Percentiles rank a stretch among this genome's conserved stretches.
Evolutionary conservation across 257 asterid genomes (phyloP).

Genomic region (Plantago elongata): DNA sequence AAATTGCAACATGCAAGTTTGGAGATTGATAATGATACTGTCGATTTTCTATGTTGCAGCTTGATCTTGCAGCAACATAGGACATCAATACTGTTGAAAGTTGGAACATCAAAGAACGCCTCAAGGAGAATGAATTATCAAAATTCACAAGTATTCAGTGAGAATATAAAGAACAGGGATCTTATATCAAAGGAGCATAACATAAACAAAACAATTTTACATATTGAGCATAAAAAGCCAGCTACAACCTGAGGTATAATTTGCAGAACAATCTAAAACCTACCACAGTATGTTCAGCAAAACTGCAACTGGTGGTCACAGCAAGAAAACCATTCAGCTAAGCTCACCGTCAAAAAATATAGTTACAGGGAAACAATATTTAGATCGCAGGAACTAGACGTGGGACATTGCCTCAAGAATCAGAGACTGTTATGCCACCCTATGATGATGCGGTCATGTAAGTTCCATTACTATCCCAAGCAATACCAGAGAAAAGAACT

Average conservation of each 20-base stretch:
- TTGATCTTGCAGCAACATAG: too few species aligned
- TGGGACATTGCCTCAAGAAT: not conserved
- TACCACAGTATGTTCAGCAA: conserved; percentile 20
- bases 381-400: conserved; percentile 6
- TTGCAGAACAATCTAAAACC: conserved; percentile 13
- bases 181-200: too few species aligned
- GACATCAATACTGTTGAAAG: too few species aligned
- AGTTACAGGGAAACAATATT: conserved; percentile 14
- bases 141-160: too few species aligned
- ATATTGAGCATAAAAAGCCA: conserved; percentile 1
- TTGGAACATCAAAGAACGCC: too few species aligned
- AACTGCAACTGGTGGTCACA: conserved; percentile 17
- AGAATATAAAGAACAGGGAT: too few species aligned
- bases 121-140: not conserved
- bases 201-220: not conserved
- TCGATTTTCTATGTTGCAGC: too few species aligned
- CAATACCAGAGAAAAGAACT: not conserved
- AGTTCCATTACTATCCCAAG: conserved; percentile 5
- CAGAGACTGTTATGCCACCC: not conserved
- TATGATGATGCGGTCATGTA: not conserved
- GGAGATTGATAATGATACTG: too few species aligned
- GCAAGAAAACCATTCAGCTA: conserved; percentile 1
- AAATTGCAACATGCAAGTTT: too few species aligned
- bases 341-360: conserved; percentile 10
- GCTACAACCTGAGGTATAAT: not conserved